Percentiles rank a stretch among this genome's conserved stretches.
Evolutionary conservation across 2,329 filamentous ascomycete species (phyloP).

Genomic region (Sporothrix variecibatus): DNA sequence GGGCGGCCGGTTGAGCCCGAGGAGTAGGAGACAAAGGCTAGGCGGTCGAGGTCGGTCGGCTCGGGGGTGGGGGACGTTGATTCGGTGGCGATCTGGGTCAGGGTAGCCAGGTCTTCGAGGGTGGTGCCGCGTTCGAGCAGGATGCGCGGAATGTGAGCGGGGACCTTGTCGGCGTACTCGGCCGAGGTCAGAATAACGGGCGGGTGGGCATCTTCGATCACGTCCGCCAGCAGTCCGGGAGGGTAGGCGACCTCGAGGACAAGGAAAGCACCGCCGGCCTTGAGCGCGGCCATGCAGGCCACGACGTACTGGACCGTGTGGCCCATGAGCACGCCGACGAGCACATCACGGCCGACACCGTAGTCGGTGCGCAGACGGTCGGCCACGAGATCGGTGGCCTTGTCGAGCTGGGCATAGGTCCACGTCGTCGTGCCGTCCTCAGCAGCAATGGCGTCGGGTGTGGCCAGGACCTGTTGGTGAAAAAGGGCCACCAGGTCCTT

Average conservation of each 20-base stretch:
- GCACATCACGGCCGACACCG: slow-evolving; percentile 70
- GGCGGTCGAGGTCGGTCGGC: slow-evolving; percentile 68
- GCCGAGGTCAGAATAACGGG: slow-evolving; percentile 69
- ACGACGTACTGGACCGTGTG: slow-evolving; percentile 79
- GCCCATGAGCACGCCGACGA: slow-evolving; percentile 74
- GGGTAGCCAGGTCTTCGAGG: not conserved
- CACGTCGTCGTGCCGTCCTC: slow-evolving; percentile 69
- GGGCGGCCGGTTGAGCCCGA: slow-evolving; percentile 76
- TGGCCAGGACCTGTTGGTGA: slow-evolving; percentile 64
- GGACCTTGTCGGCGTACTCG: slow-evolving; percentile 66
- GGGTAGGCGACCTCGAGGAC: slow-evolving; percentile 81
- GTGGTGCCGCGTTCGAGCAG: slow-evolving; percentile 55
- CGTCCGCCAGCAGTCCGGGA: slow-evolving; percentile 70
- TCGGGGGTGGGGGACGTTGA: slow-evolving; percentile 58
- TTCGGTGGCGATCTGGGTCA: slow-evolving; percentile 17
- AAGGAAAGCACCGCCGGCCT: slow-evolving; percentile 77
- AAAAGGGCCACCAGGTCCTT: slow-evolving; percentile 76
- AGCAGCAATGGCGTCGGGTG: slow-evolving; percentile 69
- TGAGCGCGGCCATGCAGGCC: slow-evolving; percentile 73
- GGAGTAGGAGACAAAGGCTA: slow-evolving; percentile 80
- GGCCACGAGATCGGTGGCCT: slow-evolving; percentile 65
- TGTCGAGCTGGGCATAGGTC: slow-evolving; percentile 73
- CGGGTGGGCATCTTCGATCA: slow-evolving; percentile 73
- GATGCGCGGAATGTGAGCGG: slow-evolving; percentile 63
- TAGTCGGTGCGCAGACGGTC: slow-evolving; percentile 60